phyloP scores from a whole-genome alignment of 257 asterid genomes.

The Hygrophila difformis region DNA sequence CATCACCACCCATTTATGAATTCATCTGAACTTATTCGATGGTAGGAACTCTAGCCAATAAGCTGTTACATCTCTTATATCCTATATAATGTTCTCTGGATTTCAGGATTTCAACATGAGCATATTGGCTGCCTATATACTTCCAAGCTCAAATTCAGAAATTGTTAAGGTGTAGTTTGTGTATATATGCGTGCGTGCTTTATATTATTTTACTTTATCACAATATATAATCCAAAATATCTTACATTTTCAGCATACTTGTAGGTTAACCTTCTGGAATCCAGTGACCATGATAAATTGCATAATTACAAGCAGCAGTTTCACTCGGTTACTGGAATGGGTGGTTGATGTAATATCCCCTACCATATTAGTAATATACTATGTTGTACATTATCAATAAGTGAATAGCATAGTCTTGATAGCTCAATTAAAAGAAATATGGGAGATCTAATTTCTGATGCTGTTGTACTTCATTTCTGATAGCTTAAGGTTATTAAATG shows the following conservation, averaged over 20 bases:
- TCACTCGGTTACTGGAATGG: conserved; percentile 41
- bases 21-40: neutral
- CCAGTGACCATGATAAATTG: conserved; percentile 41
- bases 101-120: conserved; percentile 83
- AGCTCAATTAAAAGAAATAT: too few relatives aligned
- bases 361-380: neutral
- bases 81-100: conserved; percentile 15
- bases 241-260: conserved; percentile 21
- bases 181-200: conserved; percentile 1
- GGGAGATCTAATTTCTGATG: too few relatives aligned
- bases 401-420: neutral
- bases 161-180: conserved; percentile 57
- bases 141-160: conserved; percentile 78
- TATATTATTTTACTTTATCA: neutral
- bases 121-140: conserved; percentile 72
- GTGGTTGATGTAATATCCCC: conserved; percentile 39
- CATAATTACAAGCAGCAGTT: conserved; percentile 26
- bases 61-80: conserved; percentile 5
- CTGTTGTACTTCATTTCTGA: too few relatives aligned
- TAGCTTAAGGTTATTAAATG: too few relatives aligned
- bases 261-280: conserved; percentile 70
- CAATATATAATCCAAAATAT: neutral
- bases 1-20: too few relatives aligned
- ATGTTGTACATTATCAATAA: conserved; percentile 2
- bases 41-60: neutral